Evolutionary conservation across 352 stramenopile genomes (phyloP).

Genomic region (Pythium diclinum): DNA sequence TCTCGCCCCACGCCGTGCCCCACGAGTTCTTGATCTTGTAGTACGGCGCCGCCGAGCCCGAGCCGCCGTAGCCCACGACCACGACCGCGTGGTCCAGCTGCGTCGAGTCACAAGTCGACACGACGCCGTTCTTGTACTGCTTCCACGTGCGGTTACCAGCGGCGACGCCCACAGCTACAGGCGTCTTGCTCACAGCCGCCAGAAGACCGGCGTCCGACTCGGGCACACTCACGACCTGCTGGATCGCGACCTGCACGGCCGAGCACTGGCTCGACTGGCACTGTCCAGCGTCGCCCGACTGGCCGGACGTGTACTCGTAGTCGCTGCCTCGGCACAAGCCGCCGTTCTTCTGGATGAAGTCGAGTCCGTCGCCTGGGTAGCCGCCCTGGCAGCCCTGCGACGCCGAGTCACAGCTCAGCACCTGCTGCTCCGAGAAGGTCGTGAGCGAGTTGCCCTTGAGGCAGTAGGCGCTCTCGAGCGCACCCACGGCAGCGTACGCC

Average conservation of each 20-base stretch:
- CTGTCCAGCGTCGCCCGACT: conserved; percentile 27
- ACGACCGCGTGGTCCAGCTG: conserved; percentile 97
- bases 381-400: conserved; percentile 90
- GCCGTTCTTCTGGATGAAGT: conserved; percentile 80
- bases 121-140: conserved; percentile 95
- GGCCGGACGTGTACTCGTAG: conserved; percentile 82
- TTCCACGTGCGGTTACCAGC: conserved; percentile 95
- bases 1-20: conserved; percentile 91
- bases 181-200: conserved; percentile 85
- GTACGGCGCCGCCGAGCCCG: conserved; percentile 32
- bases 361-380: conserved; percentile 82
- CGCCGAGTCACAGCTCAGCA: conserved; percentile 86
- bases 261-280: conserved; percentile 40
- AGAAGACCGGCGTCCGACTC: conserved; percentile 81
- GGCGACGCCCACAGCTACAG: conserved; percentile 94
- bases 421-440: conserved; percentile 91
- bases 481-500: conserved; percentile 93
- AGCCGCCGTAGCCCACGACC: conserved; percentile 92
- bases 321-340: conserved; percentile 72
- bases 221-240: conserved; percentile 51
- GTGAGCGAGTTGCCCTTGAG: conserved; percentile 68
- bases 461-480: conserved; percentile 89
- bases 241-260: conserved; percentile 26
- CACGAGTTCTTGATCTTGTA: conserved; percentile 99
- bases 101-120: conserved; percentile 73